These are phyloP conservation scores for Zalerion maritima DNA, from an alignment of 495 filamentous ascomycete species.

Conservation along the genomic window DNA sequence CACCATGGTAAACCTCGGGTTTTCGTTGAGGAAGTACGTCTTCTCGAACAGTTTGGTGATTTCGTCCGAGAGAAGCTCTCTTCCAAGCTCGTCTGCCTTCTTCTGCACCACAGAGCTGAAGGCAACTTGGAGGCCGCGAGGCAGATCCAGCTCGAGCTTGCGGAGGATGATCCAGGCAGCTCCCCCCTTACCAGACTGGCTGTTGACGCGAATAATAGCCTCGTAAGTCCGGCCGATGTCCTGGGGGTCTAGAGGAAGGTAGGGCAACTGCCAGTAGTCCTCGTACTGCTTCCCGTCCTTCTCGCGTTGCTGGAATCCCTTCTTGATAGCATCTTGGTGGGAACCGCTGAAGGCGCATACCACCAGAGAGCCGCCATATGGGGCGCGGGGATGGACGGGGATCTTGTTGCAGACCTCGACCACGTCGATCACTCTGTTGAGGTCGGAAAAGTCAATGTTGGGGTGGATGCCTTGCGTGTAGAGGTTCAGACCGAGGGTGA, in stretches of 20 bases:
- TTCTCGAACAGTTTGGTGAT: conserved; percentile 76
- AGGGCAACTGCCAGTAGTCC: conserved; percentile 59
- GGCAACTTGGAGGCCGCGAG: conserved; percentile 81
- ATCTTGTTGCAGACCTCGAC: conserved; percentile 94
- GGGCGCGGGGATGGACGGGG: conserved; percentile 73
- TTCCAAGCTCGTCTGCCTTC: conserved; percentile 54
- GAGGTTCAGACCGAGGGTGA: conserved; percentile 87
- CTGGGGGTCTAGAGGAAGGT: conserved; percentile 82
- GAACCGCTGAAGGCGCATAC: conserved; percentile 82
- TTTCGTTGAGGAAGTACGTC: conserved; percentile 68
- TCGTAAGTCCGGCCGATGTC: conserved; percentile 95
- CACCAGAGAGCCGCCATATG: conserved; percentile 82
- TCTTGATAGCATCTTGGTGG: conserved; percentile 97
- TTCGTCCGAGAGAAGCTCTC: conserved; percentile 71
- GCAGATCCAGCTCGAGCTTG: conserved; percentile 78
- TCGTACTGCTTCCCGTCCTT: conserved; percentile 41
- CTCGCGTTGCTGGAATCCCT: conserved; percentile 72
- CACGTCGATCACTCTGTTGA: conserved; percentile 72
- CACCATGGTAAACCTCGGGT: conserved; percentile 72
- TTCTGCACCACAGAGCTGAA: conserved; percentile 80
- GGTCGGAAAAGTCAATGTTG: conserved; percentile 81
- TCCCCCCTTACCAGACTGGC: conserved; percentile 89
- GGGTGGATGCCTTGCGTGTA: conserved; percentile 92
- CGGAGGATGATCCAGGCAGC: conserved; percentile 89
- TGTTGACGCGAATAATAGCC: conserved; percentile 95